Evolutionary conservation across 2,329 filamentous ascomycete species (phyloP), one percentile per base, ranked within the genome.

Genomic region (Aspergillus udagawae): DNA sequence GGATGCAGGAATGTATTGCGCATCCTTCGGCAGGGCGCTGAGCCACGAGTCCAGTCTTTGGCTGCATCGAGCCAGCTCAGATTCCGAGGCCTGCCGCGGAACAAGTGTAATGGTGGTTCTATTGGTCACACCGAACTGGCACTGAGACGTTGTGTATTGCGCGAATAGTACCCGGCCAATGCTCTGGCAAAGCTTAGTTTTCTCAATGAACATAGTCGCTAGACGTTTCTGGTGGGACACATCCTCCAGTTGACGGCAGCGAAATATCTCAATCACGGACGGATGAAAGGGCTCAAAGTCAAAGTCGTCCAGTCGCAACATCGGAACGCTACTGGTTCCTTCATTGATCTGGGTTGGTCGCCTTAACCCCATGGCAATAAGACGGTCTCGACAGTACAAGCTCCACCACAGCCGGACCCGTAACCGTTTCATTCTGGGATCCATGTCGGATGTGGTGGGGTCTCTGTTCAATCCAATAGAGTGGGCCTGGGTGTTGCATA

Each of bases 351-450:
- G 83, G 2, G 90, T 93, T 2, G 91, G 92, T 42, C 92, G 85
- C 49, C 92, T 85, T 89, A 96, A 92, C 51, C 92, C 92, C 41
- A 96, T 82, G 1, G 92, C 92, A 58, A 96, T 90, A 21, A 96
- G 82, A 41, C 91, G 88, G 73, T 96, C 92, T 45, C 91, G 87
- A 85, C 95, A 94, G 69, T 93, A 95, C 61, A 91, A 90, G 27
- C 90, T 93, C 92, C 92, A 96, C 92, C 92, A 96, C 60, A 96
- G 90, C 42, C 91, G 83, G 73, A 92, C 92, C 84, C 91, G 92
- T 32, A 96, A 74, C 66, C 86, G 88, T 68, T 63, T 64, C 4
- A 53, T 62, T 41, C 51, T 62, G 4, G 53, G 51, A 23, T 65
- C 62, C 58, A 65, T 60, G 17, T 57, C 52, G 20, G 59, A 52